Percentiles rank a stretch among this genome's conserved stretches.
Conservation (phyloP, 2,329 filamentous ascomycete species). For the Monilinia vaccinii-corymbosi region DNA sequence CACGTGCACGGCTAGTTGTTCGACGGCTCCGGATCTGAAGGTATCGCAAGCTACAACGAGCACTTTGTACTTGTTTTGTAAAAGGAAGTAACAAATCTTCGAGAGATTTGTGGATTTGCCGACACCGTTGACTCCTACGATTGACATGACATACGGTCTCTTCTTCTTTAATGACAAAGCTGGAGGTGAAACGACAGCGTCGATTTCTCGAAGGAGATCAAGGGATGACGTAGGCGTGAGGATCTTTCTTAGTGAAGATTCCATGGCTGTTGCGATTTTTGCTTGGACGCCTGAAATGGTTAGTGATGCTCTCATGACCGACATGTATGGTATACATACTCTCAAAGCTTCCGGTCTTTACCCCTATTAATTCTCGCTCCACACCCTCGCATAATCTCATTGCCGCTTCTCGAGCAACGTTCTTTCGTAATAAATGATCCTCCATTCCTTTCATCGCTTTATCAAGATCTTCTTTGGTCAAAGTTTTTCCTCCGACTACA, state of each 20-base stretch:
- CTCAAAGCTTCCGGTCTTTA: constrained; percentile 89
- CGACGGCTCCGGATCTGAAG: constrained; percentile 92
- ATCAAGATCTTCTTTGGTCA: constrained; percentile 81
- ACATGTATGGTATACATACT: constrained; percentile 33
- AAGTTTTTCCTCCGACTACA: constrained; percentile 84
- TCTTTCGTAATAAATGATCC: constrained; percentile 88
- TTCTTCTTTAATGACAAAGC: constrained; percentile 51
- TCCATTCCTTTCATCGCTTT: constrained; percentile 96
- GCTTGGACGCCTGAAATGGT: constrained; percentile 56
- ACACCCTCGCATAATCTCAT: constrained; percentile 86
- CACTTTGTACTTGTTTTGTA: constrained; percentile 95
- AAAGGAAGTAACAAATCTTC: constrained; percentile 95
- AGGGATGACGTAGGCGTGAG: constrained; percentile 91
- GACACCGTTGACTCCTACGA: constrained; percentile 96
- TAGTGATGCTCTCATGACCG: constrained; percentile 11
- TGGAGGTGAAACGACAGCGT: constrained; percentile 61
- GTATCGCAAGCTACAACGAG: constrained; percentile 93
- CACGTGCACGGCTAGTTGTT: constrained; percentile 92
- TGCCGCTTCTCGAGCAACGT: constrained; percentile 90
- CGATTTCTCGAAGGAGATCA: constrained; percentile 89
- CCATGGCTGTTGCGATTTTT: constrained; percentile 78
- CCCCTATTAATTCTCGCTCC: constrained; percentile 78
- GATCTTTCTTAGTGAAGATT: constrained; percentile 87
- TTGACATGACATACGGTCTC: constrained; percentile 93
- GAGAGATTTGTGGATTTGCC: constrained; percentile 96